Conservation (phyloP, 2,329 filamentous ascomycete genomes). For the Helicocarpus griseus region DNA sequence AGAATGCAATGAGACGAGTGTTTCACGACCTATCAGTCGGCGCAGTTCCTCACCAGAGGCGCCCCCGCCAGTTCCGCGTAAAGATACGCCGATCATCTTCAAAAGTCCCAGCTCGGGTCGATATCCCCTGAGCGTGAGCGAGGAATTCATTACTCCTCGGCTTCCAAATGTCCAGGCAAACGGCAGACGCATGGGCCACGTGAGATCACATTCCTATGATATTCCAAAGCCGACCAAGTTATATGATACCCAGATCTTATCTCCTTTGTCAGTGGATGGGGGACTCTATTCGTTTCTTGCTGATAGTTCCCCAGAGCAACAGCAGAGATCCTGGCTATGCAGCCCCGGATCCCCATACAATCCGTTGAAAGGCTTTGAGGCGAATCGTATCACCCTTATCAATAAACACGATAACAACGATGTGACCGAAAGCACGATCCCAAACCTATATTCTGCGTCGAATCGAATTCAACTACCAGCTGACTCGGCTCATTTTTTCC, state of each 20-base stretch:
- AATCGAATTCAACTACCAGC: neutral
- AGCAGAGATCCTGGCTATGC: neutral
- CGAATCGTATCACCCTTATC: neutral
- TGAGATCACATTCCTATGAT: neutral
- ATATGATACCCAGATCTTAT: neutral
- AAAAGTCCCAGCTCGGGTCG: neutral
- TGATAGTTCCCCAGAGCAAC: neutral
- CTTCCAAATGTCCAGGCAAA: neutral
- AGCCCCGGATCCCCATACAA: neutral
- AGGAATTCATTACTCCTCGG: neutral
- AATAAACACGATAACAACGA: too few relatives aligned
- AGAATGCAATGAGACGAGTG: conserved; percentile 1
- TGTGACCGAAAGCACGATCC: neutral
- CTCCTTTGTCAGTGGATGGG: neutral
- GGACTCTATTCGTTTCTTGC: neutral
- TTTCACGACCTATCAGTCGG: neutral
- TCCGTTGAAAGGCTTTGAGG: neutral
- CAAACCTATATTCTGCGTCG: neutral
- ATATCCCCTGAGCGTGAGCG: neutral
- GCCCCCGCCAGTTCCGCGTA: neutral
- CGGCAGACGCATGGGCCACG: neutral
- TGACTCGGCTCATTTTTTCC: neutral
- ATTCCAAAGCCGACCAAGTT: neutral
- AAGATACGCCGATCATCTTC: neutral
- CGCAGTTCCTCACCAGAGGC: neutral